Percentiles rank a stretch among this genome's conserved stretches.
These are phyloP conservation scores for Zizania palustris DNA, from an alignment of 202 grass and related monocot species.

Conservation along the genomic window DNA sequence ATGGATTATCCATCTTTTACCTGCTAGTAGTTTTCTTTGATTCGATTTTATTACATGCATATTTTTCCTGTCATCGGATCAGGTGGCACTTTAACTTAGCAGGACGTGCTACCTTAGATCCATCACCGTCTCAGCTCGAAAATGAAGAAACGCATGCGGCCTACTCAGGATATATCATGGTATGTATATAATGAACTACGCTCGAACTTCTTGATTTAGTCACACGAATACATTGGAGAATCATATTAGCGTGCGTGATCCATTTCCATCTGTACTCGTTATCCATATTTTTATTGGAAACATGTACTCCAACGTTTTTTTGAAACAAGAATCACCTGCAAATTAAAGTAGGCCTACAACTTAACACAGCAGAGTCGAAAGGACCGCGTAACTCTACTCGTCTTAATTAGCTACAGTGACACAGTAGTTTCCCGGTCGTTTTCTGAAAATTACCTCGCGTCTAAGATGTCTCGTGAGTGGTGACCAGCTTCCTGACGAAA, in stretches of 20 bases:
- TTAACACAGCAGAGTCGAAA: no score
- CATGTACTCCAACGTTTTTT: no score
- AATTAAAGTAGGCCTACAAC: no score
- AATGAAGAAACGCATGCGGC: not conserved
- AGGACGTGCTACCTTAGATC: constrained; percentile 36
- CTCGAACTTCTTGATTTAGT: no score
- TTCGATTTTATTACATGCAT: not conserved
- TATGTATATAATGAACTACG: not conserved
- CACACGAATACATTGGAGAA: not conserved
- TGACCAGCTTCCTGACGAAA: not conserved
- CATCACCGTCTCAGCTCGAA: constrained; percentile 30
- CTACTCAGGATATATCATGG: not conserved
- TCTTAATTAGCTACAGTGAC: no score
- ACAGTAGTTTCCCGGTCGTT: not conserved
- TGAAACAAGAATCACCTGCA: no score
- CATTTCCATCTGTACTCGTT: not conserved
- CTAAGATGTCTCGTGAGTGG: not conserved
- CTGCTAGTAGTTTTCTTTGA: not conserved
- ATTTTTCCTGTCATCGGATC: constrained; percentile 26
- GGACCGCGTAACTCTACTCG: no score
- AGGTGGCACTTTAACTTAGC: not conserved
- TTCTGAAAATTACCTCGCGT: not conserved
- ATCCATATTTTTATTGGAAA: no score
- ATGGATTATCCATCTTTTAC: not conserved
- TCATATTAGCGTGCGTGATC: not conserved